Conservation (phyloP, 1,139 yeast genomes). For the Yamadazyma mexicana region DNA sequence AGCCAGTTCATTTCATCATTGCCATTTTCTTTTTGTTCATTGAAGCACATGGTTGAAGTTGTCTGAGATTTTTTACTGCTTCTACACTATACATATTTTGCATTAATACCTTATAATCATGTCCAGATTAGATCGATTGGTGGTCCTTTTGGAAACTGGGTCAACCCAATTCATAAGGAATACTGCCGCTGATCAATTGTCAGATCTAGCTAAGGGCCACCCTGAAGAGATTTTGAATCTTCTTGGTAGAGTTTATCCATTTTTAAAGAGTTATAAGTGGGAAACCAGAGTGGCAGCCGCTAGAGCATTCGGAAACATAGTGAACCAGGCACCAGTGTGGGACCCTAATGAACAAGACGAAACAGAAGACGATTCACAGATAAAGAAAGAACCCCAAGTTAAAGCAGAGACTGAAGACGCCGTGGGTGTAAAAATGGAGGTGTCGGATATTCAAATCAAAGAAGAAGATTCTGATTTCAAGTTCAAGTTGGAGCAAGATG, state of each 20-base stretch:
- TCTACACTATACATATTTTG: background rate
- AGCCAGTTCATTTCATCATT: no score
- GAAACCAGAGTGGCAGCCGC: constrained; percentile 96
- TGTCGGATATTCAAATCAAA: constrained; percentile 25
- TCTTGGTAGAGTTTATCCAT: constrained; percentile 89
- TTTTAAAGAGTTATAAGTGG: constrained; percentile 82
- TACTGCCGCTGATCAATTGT: constrained; percentile 96
- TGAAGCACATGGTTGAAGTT: background rate
- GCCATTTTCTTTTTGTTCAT: no score
- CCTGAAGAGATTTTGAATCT: constrained; percentile 89
- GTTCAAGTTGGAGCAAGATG: constrained; percentile 45
- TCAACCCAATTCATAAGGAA: constrained; percentile 91
- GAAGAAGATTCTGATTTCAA: constrained; percentile 26
- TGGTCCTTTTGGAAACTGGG: constrained; percentile 85
- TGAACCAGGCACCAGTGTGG: constrained; percentile 77
- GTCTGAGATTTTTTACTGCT: background rate
- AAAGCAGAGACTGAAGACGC: constrained; percentile 11
- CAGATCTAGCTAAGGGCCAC: constrained; percentile 90
- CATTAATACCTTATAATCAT: constrained; percentile 18
- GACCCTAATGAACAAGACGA: constrained; percentile 64
- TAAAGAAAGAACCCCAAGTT: background rate
- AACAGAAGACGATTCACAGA: constrained; percentile 10
- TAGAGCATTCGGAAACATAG: constrained; percentile 91
- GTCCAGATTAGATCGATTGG: constrained; percentile 69
- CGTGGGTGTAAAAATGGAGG: constrained; percentile 10